Base-by-base conservation (phyloP, 331 rosid species). In the Pyrus hybrid region DNA sequence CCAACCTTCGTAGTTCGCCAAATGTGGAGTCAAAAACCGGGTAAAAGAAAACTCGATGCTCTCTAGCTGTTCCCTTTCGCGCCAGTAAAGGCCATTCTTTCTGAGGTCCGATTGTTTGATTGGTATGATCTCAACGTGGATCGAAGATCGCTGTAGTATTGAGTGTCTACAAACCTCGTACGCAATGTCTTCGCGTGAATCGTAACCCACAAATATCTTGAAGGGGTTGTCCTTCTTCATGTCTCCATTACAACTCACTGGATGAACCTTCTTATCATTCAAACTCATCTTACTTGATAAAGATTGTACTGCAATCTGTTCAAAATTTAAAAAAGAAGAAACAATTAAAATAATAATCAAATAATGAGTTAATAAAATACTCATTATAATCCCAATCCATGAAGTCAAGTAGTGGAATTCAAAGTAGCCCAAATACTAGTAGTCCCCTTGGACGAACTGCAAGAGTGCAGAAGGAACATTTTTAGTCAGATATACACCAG, bases 41-140 rank as follows among this genome's bases (percentile, higher is more conserved):
- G 97, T 29, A 68, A 92, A 92, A 6, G 97, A 92, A 79, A 92
- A 92, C 70, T 92, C 97, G 0, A 92, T 92, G 86, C 97, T 92
- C 89, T 92, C 97, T 14, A 86, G 25, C 69, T 85, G 84, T 21
- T 91, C 91, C 67, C 96, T 90, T 66, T 90, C 89, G n/a, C 97
- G 96, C 92, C 96, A 92, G 70, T 90, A 92, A 20, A 86, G 75
- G 32, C 91, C 90, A 2, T 25, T 73, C 28, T 84, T 71, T 32
- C 93, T 87, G 88, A 92, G 92, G 85, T 92, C 92, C 66, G 91
- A 80, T 14, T 88, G 97, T 66, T 75, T 79, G 33, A 92, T 87
- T 49, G 97, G 97, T 16, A 68, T 69, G 84, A 92, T 80, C 80
- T 87, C 92, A 53, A 92, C 93, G 8, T 93, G 96, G 37, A 90